Base-by-base conservation (phyloP, 345 rosid genomes). In the Populus ilicifolia region DNA sequence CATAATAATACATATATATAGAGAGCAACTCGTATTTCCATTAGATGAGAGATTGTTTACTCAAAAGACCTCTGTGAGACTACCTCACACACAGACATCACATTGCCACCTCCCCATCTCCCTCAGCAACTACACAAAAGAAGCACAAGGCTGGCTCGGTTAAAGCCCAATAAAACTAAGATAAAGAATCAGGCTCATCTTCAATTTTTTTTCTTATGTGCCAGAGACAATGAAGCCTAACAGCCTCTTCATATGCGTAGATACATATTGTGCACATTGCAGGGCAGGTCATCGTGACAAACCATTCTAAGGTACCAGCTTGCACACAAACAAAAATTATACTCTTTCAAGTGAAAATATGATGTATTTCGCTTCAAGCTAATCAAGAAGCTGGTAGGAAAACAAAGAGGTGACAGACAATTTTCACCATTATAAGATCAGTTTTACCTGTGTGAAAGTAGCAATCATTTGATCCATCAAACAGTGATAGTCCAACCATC, bases 391-490 rank as follows among this genome's bases (percentile, higher is more conserved):
- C 67, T 35, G 16, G 8, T 23, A 52, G 6, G 67, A 71, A 72
- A 77, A 73, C 17, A 70, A 13, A 70, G 21, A 25, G 30, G 25
- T 61, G 43, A 77, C 35, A 62, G 44, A 3, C 36, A 50, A 20
- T 16, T 61, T 23, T 36, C 35, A 44, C 75, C n/a, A 71, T 56
- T 33, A 12, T 14, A 6, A 25, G 44, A 79, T 65, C 50, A 73
- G 50, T 62, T 80, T 85, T 90, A 95, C 99, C 99, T 25, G 87
- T 76, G 78, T 95, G 99, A 81, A 95, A 95, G 83, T 89, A 95
- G 85, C 99, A 95, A 84, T 95, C 98, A 71, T 95, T 93, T 79
- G 97, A 95, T 85, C 99, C 99, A 85, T 95, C 99, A 77, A 89
- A 95, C 23, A 84, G 86, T 77, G 98, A 88, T 43, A 93, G 91